Evolutionary conservation across 78 protist genomes (phyloP).

Genomic region (Protostelium mycophagum): DNA sequence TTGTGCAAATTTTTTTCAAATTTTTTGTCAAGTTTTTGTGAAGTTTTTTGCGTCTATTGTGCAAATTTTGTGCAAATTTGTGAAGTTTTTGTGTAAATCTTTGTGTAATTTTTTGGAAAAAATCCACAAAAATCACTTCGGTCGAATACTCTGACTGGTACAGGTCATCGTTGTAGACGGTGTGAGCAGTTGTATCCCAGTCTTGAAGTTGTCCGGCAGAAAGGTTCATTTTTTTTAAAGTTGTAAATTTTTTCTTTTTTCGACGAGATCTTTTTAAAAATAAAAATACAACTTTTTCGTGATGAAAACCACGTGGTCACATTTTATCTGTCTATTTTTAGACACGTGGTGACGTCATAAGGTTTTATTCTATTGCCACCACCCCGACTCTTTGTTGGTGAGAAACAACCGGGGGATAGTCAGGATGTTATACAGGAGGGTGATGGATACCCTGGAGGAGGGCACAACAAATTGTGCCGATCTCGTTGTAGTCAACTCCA

Average conservation of each 20-base stretch:
- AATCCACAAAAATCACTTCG: not conserved
- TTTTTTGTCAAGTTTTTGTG: too few relatives aligned
- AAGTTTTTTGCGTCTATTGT: too few relatives aligned
- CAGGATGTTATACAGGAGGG: constrained; percentile 78
- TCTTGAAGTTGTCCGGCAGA: not conserved
- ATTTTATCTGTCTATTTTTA: constrained; percentile 66
- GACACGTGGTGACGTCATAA: constrained; percentile 13
- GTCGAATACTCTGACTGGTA: not conserved
- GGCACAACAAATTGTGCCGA: constrained; percentile 66
- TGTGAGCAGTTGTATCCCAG: not conserved
- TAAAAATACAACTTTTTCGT: too few relatives aligned
- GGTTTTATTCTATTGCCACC: constrained; percentile 96
- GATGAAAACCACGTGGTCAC: too few relatives aligned
- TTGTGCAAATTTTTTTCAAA: too few relatives aligned
- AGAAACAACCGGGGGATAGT: constrained; percentile 12
- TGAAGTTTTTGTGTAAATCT: too few relatives aligned
- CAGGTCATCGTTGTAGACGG: not conserved
- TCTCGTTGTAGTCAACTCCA: constrained; percentile 72
- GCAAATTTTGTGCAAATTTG: too few relatives aligned
- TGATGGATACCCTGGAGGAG: constrained; percentile 94
- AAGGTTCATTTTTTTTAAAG: not conserved
- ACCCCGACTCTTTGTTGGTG: constrained; percentile 87
- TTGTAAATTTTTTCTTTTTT: too few relatives aligned
- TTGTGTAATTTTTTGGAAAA: too few relatives aligned
- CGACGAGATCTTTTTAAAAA: too few relatives aligned